Evolutionary conservation across 163 green algal species (phyloP).

Genomic region (Coccomyxa subellipsoidea): DNA sequence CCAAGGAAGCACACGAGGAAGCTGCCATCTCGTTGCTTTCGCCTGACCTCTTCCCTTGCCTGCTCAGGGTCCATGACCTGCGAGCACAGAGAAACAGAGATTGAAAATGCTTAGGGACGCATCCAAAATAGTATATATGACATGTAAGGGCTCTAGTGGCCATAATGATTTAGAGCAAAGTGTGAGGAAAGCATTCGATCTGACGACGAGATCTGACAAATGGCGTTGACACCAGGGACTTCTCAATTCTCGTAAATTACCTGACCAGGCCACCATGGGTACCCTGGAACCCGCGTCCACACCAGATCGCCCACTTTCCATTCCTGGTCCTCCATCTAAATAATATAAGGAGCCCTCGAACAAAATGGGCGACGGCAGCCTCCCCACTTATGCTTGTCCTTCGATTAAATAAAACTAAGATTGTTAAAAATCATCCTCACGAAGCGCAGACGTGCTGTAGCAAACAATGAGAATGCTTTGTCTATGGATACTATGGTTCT

Average conservation of each 20-base stretch:
- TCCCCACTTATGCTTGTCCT: too few relatives aligned
- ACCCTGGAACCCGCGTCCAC: constrained; percentile 11
- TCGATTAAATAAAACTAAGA: too few relatives aligned
- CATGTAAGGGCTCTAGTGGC: too few relatives aligned
- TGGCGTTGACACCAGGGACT: background rate
- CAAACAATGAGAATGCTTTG: too few relatives aligned
- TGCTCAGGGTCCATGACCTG: background rate
- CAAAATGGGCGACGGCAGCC: too few relatives aligned
- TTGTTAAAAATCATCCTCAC: too few relatives aligned
- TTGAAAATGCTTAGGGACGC: background rate
- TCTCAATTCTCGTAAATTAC: background rate
- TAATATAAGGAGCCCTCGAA: too few relatives aligned
- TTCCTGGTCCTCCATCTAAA: background rate
- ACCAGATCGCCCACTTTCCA: constrained; percentile 18
- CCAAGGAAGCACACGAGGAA: constrained; percentile 19
- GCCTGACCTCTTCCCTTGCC: background rate
- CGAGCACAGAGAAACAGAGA: background rate
- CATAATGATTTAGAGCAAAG: too few relatives aligned
- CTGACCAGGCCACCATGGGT: constrained; percentile 23
- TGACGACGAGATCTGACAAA: background rate
- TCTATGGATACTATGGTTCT: too few relatives aligned
- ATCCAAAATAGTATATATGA: too few relatives aligned
- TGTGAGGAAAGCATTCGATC: too few relatives aligned
- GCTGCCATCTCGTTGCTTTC: constrained; percentile 2
- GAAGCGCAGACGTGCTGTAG: too few relatives aligned